These are phyloP conservation scores for Pichia eremophila DNA, from an alignment of 805 yeast genomes.

Conservation along the genomic window DNA sequence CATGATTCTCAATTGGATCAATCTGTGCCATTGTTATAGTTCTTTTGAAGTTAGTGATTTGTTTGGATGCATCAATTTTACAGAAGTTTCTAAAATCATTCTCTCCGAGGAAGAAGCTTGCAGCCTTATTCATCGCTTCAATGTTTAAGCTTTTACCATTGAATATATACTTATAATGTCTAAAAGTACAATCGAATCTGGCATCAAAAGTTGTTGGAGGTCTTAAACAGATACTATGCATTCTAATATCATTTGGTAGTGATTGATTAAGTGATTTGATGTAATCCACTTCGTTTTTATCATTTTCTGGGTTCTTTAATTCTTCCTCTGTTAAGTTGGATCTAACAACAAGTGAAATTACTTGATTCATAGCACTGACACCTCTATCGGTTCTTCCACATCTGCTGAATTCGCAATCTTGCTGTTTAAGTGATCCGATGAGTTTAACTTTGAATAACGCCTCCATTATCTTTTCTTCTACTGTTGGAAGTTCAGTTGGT, in stretches of 20 bases:
- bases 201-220: conserved; percentile 87
- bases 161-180: conserved; percentile 85
- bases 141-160: conserved; percentile 48
- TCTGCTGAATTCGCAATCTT: conserved; percentile 65
- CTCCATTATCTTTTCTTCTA: conserved; percentile 65
- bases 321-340: conserved; percentile 58
- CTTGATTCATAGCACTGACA: conserved; percentile 96
- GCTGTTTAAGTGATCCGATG: conserved; percentile 50
- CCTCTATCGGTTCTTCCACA: conserved; percentile 96
- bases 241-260: conserved; percentile 71
- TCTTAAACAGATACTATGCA: conserved; percentile 73
- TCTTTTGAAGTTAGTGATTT: conserved; percentile 71
- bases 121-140: conserved; percentile 61
- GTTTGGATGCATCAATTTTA: conserved; percentile 89
- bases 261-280: conserved; percentile 63
- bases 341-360: conserved; percentile 69
- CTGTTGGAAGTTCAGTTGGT: conserved; percentile 73
- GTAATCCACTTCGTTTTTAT: conserved; percentile 66
- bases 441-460: conserved; percentile 63
- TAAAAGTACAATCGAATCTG: conserved; percentile 74
- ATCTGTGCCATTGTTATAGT: conserved; percentile 36
- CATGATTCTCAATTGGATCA: conserved; percentile 9
- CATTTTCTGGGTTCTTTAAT: conserved; percentile 47
- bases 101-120: conserved; percentile 51
- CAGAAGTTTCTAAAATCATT: conserved; percentile 94